Base-by-base conservation (phyloP, 2,329 filamentous ascomycete genomes). In the Fusarium sp. region DNA sequence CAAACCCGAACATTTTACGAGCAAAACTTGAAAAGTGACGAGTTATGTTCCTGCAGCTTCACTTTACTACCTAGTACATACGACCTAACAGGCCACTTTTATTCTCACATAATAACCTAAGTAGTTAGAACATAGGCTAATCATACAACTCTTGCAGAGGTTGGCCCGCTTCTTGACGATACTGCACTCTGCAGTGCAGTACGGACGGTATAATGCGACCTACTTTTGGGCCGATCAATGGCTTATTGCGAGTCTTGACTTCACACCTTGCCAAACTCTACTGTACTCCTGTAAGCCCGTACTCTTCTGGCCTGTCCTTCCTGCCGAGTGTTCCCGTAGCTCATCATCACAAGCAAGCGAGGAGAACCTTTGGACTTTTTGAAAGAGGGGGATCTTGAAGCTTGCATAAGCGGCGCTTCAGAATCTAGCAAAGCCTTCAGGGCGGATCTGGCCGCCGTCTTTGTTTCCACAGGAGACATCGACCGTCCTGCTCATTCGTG, bases 401-500 rank as follows among this genome's bases (percentile, higher is more conserved):
- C 66, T 71, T 73, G 75, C 75, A 77, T 75, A 78, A 78, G 77
- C 77, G 76, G 54, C 18, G 65, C 67, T 76, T 61, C 68, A 74
- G 53, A 68, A 70, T 72, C 59, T 65, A 73, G 73, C 47, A 71
- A 51, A 66, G 66, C 63, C 59, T 67, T 32, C 59, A 61, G 57
- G 58, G 62, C 66, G 70, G 63, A 67, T 68, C 66, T 60, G 66
- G 66, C 63, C 64, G 59, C 66, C 58, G 52, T 73, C 68, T 67
- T 18, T 63, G 64, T 73, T 74, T 63, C 51, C 61, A 70, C 59
- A 49, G 66, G 60, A 71, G 59, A 66, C 66, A 67, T 53, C 52
- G 34, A 30, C 29, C 29, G 63, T 65, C 57, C 59, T 66, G 71
- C 65, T 69, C 63, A 76, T 76, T 76, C 72, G 71, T 73, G 68